phyloP scores from a whole-genome alignment of 768 basidiomycete genomes.

The Suillus cothurnatus region DNA sequence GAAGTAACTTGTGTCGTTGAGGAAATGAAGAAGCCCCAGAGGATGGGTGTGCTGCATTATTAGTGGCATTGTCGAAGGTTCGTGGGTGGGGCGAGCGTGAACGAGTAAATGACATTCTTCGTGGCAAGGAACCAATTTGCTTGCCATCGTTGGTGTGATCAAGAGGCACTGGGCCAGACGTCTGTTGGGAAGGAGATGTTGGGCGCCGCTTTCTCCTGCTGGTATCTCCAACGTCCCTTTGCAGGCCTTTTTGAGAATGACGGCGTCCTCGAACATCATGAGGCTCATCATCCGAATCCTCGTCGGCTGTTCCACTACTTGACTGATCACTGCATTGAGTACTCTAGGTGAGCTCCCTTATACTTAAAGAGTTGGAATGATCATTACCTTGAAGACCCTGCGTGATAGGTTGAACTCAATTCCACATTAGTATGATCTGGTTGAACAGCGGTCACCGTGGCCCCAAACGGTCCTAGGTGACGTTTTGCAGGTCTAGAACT shows the following conservation, averaged over 20 bases:
- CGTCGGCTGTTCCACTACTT: constrained; percentile 52
- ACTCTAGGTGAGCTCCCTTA: constrained; percentile 21
- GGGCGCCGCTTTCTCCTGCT: constrained; percentile 31
- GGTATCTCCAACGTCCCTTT: constrained; percentile 26
- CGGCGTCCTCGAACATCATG: constrained; percentile 47
- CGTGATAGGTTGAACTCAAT: constrained; percentile 88
- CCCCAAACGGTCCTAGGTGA: constrained; percentile 26
- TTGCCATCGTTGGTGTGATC: constrained; percentile 36
- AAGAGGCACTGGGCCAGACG: constrained; percentile 23
- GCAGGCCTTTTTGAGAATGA: constrained; percentile 33
- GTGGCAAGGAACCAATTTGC: constrained; percentile 36
- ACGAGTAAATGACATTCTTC: constrained; percentile 61
- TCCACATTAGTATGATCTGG: constrained; percentile 46
- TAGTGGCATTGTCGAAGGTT: constrained; percentile 33
- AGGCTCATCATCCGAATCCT: constrained; percentile 58
- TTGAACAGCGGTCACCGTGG: constrained; percentile 15
- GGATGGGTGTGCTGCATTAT: constrained; percentile 41
- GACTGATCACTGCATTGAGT: constrained; percentile 46
- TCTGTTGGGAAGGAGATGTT: constrained; percentile 27
- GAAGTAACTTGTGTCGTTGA: constrained; percentile 40
- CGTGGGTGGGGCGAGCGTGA: constrained; percentile 67
- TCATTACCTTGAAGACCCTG: constrained; percentile 75
- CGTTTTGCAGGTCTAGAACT: constrained; percentile 30
- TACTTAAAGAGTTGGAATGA: background rate
- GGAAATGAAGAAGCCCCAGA: constrained; percentile 44